Evolutionary conservation across 352 stramenopile genomes (phyloP), one percentile per base, ranked within the genome.

Genomic region (Globisporangium okanoganense): DNA sequence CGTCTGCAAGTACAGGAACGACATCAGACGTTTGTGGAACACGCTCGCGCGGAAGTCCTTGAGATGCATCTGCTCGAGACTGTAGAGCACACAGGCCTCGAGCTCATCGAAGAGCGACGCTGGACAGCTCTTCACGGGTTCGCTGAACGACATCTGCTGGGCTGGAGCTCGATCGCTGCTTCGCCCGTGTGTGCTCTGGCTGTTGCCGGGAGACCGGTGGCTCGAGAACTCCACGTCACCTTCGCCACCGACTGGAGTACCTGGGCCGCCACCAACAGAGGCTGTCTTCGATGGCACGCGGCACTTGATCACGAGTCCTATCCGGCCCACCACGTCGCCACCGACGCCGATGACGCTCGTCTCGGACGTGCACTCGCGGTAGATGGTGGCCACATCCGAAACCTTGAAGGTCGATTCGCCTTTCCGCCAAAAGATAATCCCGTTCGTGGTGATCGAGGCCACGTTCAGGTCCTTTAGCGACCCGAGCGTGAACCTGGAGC

Each of bases 1-100:
- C 64, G 96, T 93, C 72, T 95, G 82, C 54, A 98, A 72, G 65
- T 87, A 97, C 35, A 98, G 64, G 64, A 98, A 98, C n/a, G 91
- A 81, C 25, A 96, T 65, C 12, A 97, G 62, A 20, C 88, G 89
- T 1, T 74, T 79, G 71, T 96, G 85, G 52, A 95, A 84, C 22
- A 83, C 64, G 16, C 87, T 96, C 12, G 65, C 64, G 44, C 83
- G 73, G 69, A 98, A 98, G 41, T 78, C 72, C 33, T 88, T 79
- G 25, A 92, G 53, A 31, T 91, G 79, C 24, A 73, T 68, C 41
- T 82, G 69, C 64, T 91, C 81, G 25, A 93, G 60, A 52, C 74
- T 85, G 48, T 74, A 87, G 2, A 93, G 62, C 24, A 91, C 83
- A 22, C 78, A 91, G 0, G 76, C 81, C 61, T 93, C 83, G 22